phyloP scores from a whole-genome alignment of 31 red algal species.

The Asparagopsis taxiformis region DNA sequence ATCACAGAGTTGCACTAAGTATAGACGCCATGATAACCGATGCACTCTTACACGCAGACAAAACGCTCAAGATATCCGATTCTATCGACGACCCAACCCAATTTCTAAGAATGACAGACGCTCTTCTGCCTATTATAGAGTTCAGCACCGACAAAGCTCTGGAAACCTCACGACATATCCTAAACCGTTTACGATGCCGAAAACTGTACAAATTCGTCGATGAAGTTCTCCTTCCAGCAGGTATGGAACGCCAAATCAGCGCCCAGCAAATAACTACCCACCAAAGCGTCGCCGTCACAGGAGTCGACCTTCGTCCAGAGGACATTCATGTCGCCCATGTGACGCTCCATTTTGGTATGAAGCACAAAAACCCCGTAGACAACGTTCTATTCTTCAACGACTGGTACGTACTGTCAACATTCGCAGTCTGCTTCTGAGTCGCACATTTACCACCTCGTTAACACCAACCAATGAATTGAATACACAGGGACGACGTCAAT shows the following conservation, averaged over 20 bases:
- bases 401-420: slow-evolving; percentile 52
- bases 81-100: slow-evolving; percentile 72
- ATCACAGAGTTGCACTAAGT: slow-evolving; percentile 82
- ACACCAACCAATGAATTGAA: too few species aligned
- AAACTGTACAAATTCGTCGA: slow-evolving; percentile 93
- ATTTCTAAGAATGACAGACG: slow-evolving; percentile 80
- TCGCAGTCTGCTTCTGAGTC: too few species aligned
- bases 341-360: slow-evolving; percentile 80
- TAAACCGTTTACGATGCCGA: slow-evolving; percentile 73
- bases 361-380: slow-evolving; percentile 82
- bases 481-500: slow-evolving; percentile 55
- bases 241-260: slow-evolving; percentile 17
- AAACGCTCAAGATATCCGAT: slow-evolving; percentile 52
- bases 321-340: slow-evolving; percentile 77
- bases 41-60: slow-evolving; percentile 83
- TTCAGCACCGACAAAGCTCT: slow-evolving; percentile 62
- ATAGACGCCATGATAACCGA: slow-evolving; percentile 92
- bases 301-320: slow-evolving; percentile 65
- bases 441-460: too few species aligned
- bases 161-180: slow-evolving; percentile 55
- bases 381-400: slow-evolving; percentile 80
- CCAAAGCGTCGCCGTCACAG: slow-evolving; percentile 52
- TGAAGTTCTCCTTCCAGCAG: slow-evolving; percentile 76
- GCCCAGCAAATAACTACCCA: slow-evolving; percentile 67
- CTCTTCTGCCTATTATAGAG: slow-evolving; percentile 81